Conservation (phyloP, 495 filamentous ascomycete genomes). For the Penicillium flavigenum region DNA sequence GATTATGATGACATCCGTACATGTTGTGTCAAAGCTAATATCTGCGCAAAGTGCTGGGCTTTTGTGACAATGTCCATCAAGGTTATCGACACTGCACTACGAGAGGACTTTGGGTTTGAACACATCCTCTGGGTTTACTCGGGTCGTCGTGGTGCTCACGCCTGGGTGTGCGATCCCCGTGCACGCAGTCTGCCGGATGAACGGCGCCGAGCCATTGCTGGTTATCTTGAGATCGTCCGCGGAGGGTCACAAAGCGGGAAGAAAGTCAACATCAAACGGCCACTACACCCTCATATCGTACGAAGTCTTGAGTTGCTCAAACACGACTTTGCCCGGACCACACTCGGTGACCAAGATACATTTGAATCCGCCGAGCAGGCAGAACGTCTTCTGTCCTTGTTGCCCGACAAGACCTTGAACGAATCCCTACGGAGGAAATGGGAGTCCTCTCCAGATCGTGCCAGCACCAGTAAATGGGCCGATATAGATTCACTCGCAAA, state of each 20-base stretch:
- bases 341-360: constrained; percentile 82
- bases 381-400: constrained; percentile 70
- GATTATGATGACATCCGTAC: constrained; percentile 97
- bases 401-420: constrained; percentile 73
- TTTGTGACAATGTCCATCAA: constrained; percentile 98
- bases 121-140: constrained; percentile 99
- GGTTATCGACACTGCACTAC: constrained; percentile 78
- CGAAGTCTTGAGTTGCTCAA: constrained; percentile 83
- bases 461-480: constrained; percentile 79
- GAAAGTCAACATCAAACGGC: constrained; percentile 79
- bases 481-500: constrained; percentile 88
- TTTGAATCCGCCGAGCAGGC: constrained; percentile 66
- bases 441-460: constrained; percentile 74
- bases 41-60: constrained; percentile 91
- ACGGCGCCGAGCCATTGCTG: constrained; percentile 76
- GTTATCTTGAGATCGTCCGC: constrained; percentile 82
- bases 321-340: constrained; percentile 73
- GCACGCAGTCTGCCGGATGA: constrained; percentile 81
- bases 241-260: constrained; percentile 84
- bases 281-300: constrained; percentile 84
- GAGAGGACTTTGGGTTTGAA: constrained; percentile 93
- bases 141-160: constrained; percentile 91
- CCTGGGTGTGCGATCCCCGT: constrained; percentile 94
- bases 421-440: constrained; percentile 83
- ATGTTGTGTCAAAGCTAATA: constrained; percentile 89